These are phyloP conservation scores for Populus nigra DNA, from an alignment of 345 rosid genomes.

Conservation along the genomic window DNA sequence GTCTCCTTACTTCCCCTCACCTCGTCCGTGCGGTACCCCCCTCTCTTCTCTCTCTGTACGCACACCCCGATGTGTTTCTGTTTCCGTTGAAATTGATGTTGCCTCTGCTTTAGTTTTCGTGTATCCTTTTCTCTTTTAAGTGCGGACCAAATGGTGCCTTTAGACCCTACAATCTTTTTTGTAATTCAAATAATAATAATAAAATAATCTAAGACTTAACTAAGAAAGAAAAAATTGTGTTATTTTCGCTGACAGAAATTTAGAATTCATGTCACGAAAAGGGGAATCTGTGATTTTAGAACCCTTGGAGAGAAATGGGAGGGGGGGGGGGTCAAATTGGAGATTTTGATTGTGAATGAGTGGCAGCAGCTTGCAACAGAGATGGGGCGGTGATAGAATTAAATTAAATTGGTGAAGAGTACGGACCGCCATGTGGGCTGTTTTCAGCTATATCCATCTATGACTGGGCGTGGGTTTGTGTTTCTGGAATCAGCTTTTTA, in stretches of 20 bases:
- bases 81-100: neutral
- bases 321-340: neutral
- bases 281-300: neutral
- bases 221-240: neutral
- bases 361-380: neutral
- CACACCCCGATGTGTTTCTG: neutral
- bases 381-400: neutral
- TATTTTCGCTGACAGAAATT: neutral
- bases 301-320: neutral
- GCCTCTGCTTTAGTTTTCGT: neutral
- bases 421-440: conserved; percentile 3
- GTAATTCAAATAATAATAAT: neutral
- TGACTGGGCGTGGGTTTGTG: neutral
- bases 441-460: neutral
- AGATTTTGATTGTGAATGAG: neutral
- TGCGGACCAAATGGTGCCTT: neutral
- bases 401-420: neutral
- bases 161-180: neutral
- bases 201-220: neutral
- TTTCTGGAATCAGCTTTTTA: neutral
- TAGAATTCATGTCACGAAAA: neutral
- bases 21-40: conserved; percentile 50
- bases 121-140: neutral
- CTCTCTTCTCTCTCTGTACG: neutral
- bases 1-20: conserved; percentile 66